Conservation (phyloP, 1,284 basidiomycete genomes). For the Cutaneotrichosporon spelunceum region DNA sequence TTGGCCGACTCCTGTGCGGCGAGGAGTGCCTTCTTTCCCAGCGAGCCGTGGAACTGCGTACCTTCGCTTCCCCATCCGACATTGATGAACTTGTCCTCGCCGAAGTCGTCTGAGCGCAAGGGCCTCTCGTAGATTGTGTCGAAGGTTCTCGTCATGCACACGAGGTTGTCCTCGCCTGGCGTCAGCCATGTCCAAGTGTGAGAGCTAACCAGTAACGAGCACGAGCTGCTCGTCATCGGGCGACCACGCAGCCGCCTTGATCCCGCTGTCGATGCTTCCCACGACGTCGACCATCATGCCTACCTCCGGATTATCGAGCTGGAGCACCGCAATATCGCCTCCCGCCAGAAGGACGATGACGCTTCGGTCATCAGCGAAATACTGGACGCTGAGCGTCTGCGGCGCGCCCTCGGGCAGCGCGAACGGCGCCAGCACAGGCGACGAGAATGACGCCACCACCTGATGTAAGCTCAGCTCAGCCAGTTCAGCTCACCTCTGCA, state of each 20-base stretch:
- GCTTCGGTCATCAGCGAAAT: slow-evolving; percentile 64
- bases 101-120: slow-evolving; percentile 72
- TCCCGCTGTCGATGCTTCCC: slow-evolving; percentile 80
- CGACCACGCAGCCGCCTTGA: slow-evolving; percentile 79
- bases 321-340: slow-evolving; percentile 72
- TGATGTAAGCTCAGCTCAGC: slow-evolving; percentile 12
- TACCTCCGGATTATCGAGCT: slow-evolving; percentile 56
- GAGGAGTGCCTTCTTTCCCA: slow-evolving; percentile 79
- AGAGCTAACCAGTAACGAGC: slow-evolving; percentile 65
- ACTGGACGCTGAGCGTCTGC: slow-evolving; percentile 62
- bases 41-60: slow-evolving; percentile 95
- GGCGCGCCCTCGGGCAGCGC: slow-evolving; percentile 32
- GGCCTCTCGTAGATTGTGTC: slow-evolving; percentile 79
- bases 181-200: neutral
- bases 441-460: slow-evolving; percentile 36
- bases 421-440: slow-evolving; percentile 39
- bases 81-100: slow-evolving; percentile 86
- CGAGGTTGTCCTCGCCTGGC: slow-evolving; percentile 72
- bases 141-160: slow-evolving; percentile 85
- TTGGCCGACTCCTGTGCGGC: slow-evolving; percentile 49
- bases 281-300: slow-evolving; percentile 65
- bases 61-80: slow-evolving; percentile 97
- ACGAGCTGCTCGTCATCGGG: slow-evolving; percentile 83
- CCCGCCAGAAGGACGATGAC: slow-evolving; percentile 65
- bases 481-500: slow-evolving; percentile 25